phyloP scores from a whole-genome alignment of 805 yeast species.

The Zygoascus tannicola region DNA sequence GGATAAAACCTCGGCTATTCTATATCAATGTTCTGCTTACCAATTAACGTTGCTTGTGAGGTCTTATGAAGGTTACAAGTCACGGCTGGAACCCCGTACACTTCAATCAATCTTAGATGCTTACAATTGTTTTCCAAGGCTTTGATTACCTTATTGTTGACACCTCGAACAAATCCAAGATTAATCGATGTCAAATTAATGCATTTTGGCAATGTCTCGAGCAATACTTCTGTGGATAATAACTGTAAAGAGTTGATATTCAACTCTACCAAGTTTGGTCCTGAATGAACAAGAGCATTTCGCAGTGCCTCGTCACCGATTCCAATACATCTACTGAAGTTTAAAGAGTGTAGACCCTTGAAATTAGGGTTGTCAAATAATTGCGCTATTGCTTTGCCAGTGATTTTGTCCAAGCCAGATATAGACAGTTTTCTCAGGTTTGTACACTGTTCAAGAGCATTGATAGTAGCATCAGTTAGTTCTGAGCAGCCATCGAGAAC shows the following conservation, averaged over 20 bases:
- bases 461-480: constrained; percentile 54
- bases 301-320: constrained; percentile 55
- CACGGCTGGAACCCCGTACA: constrained; percentile 47
- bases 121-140: constrained; percentile 50
- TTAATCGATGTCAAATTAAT: constrained; percentile 63
- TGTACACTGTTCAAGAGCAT: constrained; percentile 50
- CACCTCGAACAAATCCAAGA: constrained; percentile 67
- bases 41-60: constrained; percentile 51
- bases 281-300: constrained; percentile 54
- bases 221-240: constrained; percentile 35
- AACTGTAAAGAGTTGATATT: constrained; percentile 64
- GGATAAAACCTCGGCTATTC: background rate
- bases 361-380: constrained; percentile 38
- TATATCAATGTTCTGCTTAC: constrained; percentile 54
- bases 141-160: constrained; percentile 61
- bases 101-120: constrained; percentile 58
- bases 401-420: constrained; percentile 49
- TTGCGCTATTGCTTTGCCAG: constrained; percentile 54
- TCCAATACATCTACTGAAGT: constrained; percentile 54
- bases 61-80: constrained; percentile 7
- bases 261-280: constrained; percentile 56
- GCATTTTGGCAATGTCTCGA: constrained; percentile 26
- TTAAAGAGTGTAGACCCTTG: constrained; percentile 11
- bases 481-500: constrained; percentile 64
- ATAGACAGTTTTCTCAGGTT: constrained; percentile 52